Conservation (phyloP, 2,329 filamentous ascomycete species). For the Phyllosticta citriasiana region DNA sequence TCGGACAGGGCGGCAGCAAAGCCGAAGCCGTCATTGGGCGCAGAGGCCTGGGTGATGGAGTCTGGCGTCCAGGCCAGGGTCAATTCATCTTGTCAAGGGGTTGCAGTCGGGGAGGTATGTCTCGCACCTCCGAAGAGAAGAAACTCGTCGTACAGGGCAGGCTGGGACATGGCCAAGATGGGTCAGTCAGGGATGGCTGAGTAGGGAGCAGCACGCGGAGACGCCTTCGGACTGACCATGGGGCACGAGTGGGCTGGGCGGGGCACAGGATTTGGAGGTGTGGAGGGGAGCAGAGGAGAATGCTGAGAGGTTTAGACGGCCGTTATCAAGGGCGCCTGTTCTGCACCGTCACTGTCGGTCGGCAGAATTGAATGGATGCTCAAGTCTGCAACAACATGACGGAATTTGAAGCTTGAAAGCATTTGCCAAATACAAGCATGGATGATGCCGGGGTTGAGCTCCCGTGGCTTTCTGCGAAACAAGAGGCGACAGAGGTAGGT, state of each 20-base stretch:
- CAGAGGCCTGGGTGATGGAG: slow-evolving; percentile 67
- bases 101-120: background rate
- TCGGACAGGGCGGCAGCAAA: slow-evolving; percentile 63
- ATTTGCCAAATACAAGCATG: background rate
- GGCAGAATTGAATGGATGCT: background rate
- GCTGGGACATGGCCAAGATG: background rate
- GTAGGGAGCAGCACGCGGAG: background rate
- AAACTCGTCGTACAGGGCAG: slow-evolving; percentile 31
- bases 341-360: background rate
- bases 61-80: slow-evolving; percentile 28
- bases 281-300: background rate
- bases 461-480: background rate
- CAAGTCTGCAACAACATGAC: background rate
- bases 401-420: background rate
- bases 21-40: slow-evolving; percentile 57
- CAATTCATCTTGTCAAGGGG: background rate
- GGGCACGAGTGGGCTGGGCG: background rate
- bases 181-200: background rate
- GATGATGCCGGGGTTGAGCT: background rate
- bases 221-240: slow-evolving; percentile 3
- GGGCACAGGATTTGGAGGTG: background rate
- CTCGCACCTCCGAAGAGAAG: slow-evolving; percentile 65
- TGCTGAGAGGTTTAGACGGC: background rate
- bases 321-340: background rate
- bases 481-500: background rate